A percentile compares a stretch with the other conserved stretches of the same genome.
Conservation (phyloP, 805 yeast species). For the Spathaspora gorwiae region DNA sequence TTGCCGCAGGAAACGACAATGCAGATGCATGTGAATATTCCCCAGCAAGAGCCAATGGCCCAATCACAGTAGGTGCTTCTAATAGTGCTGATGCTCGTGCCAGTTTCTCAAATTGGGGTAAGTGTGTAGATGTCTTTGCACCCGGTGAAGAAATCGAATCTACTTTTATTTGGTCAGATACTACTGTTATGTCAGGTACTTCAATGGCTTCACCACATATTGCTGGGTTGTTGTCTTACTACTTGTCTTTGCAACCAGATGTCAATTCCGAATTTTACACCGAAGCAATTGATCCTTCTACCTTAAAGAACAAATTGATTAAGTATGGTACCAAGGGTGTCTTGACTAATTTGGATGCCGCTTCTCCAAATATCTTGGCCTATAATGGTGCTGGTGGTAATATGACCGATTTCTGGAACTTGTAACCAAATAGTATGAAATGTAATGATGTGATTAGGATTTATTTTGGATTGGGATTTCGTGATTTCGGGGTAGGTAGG, state of each 20-base stretch:
- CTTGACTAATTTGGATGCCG: conserved; percentile 40
- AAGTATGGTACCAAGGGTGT: conserved; percentile 47
- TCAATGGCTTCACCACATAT: conserved; percentile 64
- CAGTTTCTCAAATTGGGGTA: conserved; percentile 51
- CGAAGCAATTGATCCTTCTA: conserved; percentile 45
- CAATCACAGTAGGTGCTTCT: conserved; percentile 51
- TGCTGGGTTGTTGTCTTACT: conserved; percentile 53
- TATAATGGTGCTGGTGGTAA: conserved; percentile 59
- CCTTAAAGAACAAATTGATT: conserved; percentile 50
- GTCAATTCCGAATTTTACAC: conserved; percentile 44
- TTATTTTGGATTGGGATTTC: too few relatives aligned
- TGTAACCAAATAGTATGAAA: too few relatives aligned
- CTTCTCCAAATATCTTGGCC: conserved; percentile 57
- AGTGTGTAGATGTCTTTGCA: conserved; percentile 50
- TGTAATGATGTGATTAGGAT: too few relatives aligned
- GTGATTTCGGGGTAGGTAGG: too few relatives aligned
- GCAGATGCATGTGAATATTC: conserved; percentile 56
- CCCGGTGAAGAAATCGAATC: conserved; percentile 55
- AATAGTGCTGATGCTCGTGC: conserved; percentile 44
- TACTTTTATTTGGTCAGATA: conserved; percentile 54
- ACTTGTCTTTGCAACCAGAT: conserved; percentile 52
- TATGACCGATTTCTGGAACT: conserved; percentile 47
- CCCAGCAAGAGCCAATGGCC: conserved; percentile 57
- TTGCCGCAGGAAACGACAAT: conserved; percentile 62
- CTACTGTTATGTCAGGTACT: conserved; percentile 54